Evolutionary conservation across 495 filamentous ascomycete species (phyloP).

Genomic region (Annulohypoxylon maeteangense): DNA sequence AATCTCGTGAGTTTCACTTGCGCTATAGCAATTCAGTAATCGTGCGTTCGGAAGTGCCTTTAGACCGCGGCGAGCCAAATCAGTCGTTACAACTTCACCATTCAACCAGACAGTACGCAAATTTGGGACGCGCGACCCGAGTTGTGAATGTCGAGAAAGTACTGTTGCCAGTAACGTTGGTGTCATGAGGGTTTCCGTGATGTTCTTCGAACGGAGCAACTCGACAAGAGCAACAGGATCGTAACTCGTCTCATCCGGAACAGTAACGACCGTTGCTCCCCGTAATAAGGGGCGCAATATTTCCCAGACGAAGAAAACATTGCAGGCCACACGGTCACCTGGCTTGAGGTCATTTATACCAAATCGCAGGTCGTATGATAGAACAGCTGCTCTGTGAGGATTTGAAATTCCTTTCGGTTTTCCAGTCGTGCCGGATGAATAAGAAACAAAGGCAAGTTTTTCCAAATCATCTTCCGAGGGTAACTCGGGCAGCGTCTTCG

Average conservation of each 20-base stretch:
- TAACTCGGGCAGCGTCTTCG: conserved; percentile 53
- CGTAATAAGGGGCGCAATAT: conserved; percentile 75
- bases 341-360: conserved; percentile 67
- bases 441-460: conserved; percentile 72
- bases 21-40: conserved; percentile 76
- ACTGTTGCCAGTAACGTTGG: conserved; percentile 74
- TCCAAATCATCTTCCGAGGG: conserved; percentile 70
- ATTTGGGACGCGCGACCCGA: conserved; percentile 65
- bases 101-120: conserved; percentile 74
- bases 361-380: conserved; percentile 73
- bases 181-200: conserved; percentile 80
- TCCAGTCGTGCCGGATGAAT: conserved; percentile 74
- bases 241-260: conserved; percentile 75
- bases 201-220: conserved; percentile 63
- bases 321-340: conserved; percentile 75
- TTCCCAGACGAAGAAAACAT: conserved; percentile 81
- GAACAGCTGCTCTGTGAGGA: conserved; percentile 71
- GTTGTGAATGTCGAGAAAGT: conserved; percentile 67
- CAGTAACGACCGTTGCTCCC: conserved; percentile 72
- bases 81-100: conserved; percentile 75
- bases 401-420: conserved; percentile 77
- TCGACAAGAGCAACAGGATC: conserved; percentile 74
- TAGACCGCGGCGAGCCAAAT: conserved; percentile 69
- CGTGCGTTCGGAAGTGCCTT: conserved; percentile 70
- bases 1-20: conserved; percentile 78